These are phyloP conservation scores for Cercophora sp. DNA, from an alignment of 495 filamentous ascomycete species.

Conservation along the genomic window DNA sequence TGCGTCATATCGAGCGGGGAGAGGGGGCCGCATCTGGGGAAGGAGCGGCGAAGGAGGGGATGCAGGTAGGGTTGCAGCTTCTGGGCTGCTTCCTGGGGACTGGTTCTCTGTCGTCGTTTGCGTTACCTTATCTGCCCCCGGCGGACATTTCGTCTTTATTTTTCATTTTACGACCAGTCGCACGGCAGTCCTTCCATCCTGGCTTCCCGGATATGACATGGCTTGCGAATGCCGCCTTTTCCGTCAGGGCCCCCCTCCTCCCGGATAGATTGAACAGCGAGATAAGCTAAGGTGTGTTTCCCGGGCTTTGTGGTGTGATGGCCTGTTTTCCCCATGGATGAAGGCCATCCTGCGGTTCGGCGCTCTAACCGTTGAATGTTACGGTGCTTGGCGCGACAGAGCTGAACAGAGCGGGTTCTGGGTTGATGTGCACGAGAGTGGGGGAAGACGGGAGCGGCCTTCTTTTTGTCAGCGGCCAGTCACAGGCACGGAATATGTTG, in stretches of 20 bases:
- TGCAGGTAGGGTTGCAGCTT: slow-evolving; percentile 4
- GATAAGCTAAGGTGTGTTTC: background rate
- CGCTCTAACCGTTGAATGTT: background rate
- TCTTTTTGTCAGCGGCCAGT: background rate
- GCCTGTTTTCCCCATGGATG: too few species aligned
- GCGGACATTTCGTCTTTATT: too few species aligned
- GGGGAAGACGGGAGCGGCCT: background rate
- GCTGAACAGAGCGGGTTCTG: background rate
- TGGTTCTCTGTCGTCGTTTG: background rate
- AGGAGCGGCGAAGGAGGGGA: background rate
- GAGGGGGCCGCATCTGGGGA: background rate
- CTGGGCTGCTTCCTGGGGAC: background rate
- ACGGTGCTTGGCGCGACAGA: too few species aligned
- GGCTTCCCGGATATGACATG: too few species aligned
- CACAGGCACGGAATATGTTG: background rate
- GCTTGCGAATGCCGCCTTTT: too few species aligned
- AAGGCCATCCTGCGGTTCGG: slow-evolving; percentile 7
- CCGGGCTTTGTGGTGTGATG: background rate
- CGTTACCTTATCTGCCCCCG: background rate
- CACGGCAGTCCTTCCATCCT: too few species aligned
- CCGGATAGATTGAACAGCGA: slow-evolving; percentile 7
- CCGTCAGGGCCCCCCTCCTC: too few species aligned
- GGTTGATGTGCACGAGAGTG: background rate
- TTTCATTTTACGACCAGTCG: too few species aligned
- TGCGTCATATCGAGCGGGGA: slow-evolving; percentile 6